Base-by-base conservation (phyloP, 2,329 filamentous ascomycete genomes). In the Aspergillus aculeatus region DNA sequence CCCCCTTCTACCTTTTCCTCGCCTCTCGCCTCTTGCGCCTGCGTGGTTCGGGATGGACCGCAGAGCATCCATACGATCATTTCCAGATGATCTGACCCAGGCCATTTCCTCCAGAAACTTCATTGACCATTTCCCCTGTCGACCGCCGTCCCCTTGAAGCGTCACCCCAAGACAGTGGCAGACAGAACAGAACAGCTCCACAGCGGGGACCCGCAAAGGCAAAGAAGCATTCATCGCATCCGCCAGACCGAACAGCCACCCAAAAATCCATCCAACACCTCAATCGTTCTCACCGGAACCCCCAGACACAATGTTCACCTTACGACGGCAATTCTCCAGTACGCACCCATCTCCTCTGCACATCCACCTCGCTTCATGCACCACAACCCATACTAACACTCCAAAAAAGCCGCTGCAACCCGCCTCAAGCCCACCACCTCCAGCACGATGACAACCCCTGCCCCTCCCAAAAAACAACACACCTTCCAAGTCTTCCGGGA, bases 401-500 rank as follows among this genome's bases (percentile, higher is more conserved):
- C 48, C 48, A 26, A 44, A 51, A 64, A 48, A 65, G 64, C 65
- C 51, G 66, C 68, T 51, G 66, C 68, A n/a, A 66, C 67, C 47
- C 60, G 68, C 21, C 59, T 71, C 56, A 64, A 65, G 49, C 62
- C 65, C 55, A 26, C 65, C 55, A 31, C 59, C 23, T 6, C 32
- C 50, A 55, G 26, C 26, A 29, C 26, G 2, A 29, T 29, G 26
- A 29, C 57, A 26, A n/a, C 53, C 26, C 19, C 51, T 26, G 47
- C 57, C 50, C 26, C 21, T 32, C 57, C 62, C 23, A 23, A 23
- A 4, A 23, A 55, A 29, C 50, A 59, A 11, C 58, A 65, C 56
- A 69, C 74, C 21, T 75, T 77, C 62, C 66, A 75, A 61, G 71
- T 97, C 69, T 89, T 96, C 73, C 90, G 91, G 68, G 84, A 91